Base-by-base conservation (phyloP, 2,329 filamentous ascomycete species). In the Fusarium xylarioides region DNA sequence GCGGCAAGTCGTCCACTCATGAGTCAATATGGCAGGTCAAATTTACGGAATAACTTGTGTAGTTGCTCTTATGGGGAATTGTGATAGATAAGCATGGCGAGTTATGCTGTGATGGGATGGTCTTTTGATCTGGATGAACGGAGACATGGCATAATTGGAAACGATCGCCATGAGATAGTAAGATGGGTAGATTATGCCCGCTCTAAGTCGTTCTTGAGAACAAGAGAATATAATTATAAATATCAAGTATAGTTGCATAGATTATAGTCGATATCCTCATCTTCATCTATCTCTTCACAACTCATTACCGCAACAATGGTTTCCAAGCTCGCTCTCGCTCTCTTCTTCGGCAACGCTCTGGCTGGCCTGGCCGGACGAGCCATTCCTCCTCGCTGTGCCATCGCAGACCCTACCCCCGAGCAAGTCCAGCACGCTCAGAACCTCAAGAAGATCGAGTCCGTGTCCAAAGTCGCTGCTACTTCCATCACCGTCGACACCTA, bases 401-500 rank as follows among this genome's bases (percentile, higher is more conserved):
- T 68, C 10, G 26, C 66, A 26, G 66, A 73, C 15, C 70, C 70
- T 21, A 73, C 70, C 5, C 32, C 53, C 10, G 56, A 73, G 35
- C 70, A 73, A 23, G 26, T 73, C 16, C 26, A 35, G 4, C 44
- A 71, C 12, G 61, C 66, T 0, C 43, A 65, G 18, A 30, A 56
- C 43, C 35, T 73, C 16, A 70, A 55, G 52, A 64, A 70, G 46
- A 66, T 73, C 4, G 70, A 73, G 34, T 44, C 47, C 1, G 16
- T 69, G 0, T 66, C 66, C 18, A 67, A 40, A 28, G 21, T 71
- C 5, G 66, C 56, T 3, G 63, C 58, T 2, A 46, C 69, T 1
- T 59, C 74, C 2, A 73, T 77, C 47, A 35, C 52, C 4, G 50
- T 77, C 7, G 74, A 77, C 15, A 76, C 76, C 5, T 77, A 77